These are phyloP conservation scores for Miamiensis avidus DNA, from an alignment of 169 alveolate genomes.

Conservation along the genomic window DNA sequence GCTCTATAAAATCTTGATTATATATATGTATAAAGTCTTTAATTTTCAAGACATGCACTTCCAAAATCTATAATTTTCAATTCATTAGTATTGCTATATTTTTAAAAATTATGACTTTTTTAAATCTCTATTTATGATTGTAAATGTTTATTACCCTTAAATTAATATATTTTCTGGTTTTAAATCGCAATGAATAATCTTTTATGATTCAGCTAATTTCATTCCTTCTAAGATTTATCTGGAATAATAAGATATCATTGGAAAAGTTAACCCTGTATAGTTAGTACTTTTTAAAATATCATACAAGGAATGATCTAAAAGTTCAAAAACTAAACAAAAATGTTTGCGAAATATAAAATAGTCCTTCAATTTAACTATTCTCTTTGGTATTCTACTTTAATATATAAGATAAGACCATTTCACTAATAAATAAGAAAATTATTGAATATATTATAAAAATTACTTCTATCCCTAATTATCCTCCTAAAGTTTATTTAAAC, in stretches of 20 bases:
- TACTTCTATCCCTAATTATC: neutral
- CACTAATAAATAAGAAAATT: no score
- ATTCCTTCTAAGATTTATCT: conserved; percentile 32
- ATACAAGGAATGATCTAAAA: conserved; percentile 54
- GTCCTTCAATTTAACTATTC: conserved; percentile 58
- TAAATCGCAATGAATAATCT: conserved; percentile 47
- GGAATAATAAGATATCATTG: conserved; percentile 16
- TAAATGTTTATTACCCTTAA: neutral
- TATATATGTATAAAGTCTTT: conserved; percentile 61
- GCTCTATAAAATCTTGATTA: conserved; percentile 47
- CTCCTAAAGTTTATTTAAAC: conserved; percentile 50
- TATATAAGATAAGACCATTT: conserved; percentile 3
- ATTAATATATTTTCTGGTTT: conserved; percentile 51
- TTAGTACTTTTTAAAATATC: conserved; percentile 48
- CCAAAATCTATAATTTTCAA: conserved; percentile 73
- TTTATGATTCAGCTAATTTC: conserved; percentile 30
- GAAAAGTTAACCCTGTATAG: conserved; percentile 32
- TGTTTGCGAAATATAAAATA: conserved; percentile 66
- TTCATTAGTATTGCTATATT: neutral
- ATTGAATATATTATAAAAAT: no score
- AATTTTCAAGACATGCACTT: conserved; percentile 50
- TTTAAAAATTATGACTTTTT: neutral
- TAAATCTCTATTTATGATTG: neutral
- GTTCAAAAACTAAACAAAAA: conserved; percentile 68
- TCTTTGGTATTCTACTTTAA: conserved; percentile 9